These are phyloP conservation scores for Microdochium paspali DNA, from an alignment of 2,329 filamentous ascomycete species.

Conservation along the genomic window DNA sequence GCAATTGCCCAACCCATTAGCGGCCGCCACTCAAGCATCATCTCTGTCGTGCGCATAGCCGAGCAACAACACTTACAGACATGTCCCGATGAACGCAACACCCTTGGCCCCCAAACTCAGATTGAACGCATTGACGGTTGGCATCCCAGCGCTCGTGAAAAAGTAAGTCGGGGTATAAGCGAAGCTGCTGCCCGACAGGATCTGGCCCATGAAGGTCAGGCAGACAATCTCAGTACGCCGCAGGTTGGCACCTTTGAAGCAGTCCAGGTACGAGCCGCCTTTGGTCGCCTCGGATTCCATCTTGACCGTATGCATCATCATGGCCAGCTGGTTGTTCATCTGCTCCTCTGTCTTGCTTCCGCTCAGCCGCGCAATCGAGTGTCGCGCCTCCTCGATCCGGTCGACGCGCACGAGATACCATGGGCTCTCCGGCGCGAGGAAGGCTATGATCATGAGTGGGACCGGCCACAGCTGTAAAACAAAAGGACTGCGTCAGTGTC, in stretches of 20 bases:
- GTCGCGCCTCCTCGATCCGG: conserved; percentile 23
- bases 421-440: conserved; percentile 35
- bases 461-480: conserved; percentile 24
- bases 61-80: conserved; percentile 18
- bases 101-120: conserved; percentile 22
- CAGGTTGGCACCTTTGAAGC: conserved; percentile 34
- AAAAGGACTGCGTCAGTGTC: not conserved
- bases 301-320: conserved; percentile 34
- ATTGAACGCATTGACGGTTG: conserved; percentile 18
- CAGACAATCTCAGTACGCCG: conserved; percentile 33
- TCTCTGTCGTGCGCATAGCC: conserved; percentile 14
- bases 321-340: conserved; percentile 27
- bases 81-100: conserved; percentile 26
- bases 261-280: conserved; percentile 34
- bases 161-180: conserved; percentile 29
- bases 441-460: conserved; percentile 25
- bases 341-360: conserved; percentile 19
- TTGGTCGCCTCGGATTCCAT: conserved; percentile 27
- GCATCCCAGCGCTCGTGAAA: conserved; percentile 24
- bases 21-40: too few species aligned
- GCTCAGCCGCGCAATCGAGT: conserved; percentile 22
- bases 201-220: conserved; percentile 23
- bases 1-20: conserved; percentile 24
- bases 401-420: conserved; percentile 34
- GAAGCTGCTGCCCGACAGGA: conserved; percentile 23